Conservation (phyloP, 2,329 filamentous ascomycete genomes). For the Alternaria sp. region DNA sequence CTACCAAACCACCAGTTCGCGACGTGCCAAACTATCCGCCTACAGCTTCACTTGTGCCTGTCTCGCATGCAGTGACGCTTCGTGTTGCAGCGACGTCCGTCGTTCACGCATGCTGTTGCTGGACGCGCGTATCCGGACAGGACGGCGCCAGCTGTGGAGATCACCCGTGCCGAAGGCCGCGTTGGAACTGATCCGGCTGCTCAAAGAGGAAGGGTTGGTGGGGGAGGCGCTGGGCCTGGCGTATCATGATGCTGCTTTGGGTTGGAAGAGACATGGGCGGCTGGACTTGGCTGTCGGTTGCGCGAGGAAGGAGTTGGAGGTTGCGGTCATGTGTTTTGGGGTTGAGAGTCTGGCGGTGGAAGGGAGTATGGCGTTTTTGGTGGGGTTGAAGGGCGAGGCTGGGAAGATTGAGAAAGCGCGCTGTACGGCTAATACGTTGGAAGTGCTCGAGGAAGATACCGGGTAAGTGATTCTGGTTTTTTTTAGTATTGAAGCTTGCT, state of each 20-base stretch:
- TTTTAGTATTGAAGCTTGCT: not conserved
- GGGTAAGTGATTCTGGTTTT: not conserved
- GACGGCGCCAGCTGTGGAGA: conserved; percentile 24
- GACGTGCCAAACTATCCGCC: conserved; percentile 30
- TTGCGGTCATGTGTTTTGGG: conserved; percentile 24
- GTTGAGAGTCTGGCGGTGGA: conserved; percentile 20
- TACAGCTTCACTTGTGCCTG: conserved; percentile 39
- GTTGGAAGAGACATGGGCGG: conserved; percentile 25
- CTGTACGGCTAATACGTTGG: not conserved
- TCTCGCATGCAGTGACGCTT: conserved; percentile 30
- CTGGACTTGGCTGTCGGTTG: conserved; percentile 21
- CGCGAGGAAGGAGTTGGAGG: conserved; percentile 23
- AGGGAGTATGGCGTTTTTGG: conserved; percentile 12
- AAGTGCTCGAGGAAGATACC: not conserved
- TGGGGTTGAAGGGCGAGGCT: conserved; percentile 6
- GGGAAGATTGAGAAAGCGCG: not conserved
- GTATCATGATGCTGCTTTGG: conserved; percentile 29
- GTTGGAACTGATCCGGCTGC: conserved; percentile 22
- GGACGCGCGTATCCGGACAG: conserved; percentile 23
- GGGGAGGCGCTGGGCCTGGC: conserved; percentile 31
- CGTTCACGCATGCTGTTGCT: conserved; percentile 27
- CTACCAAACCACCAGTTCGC: conserved; percentile 23
- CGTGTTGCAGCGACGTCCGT: conserved; percentile 18
- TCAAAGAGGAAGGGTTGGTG: conserved; percentile 28
- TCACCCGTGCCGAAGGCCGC: conserved; percentile 20